Evolutionary conservation across 805 yeast genomes (phyloP).

Genomic region (Blastobotrys terrestris): DNA sequence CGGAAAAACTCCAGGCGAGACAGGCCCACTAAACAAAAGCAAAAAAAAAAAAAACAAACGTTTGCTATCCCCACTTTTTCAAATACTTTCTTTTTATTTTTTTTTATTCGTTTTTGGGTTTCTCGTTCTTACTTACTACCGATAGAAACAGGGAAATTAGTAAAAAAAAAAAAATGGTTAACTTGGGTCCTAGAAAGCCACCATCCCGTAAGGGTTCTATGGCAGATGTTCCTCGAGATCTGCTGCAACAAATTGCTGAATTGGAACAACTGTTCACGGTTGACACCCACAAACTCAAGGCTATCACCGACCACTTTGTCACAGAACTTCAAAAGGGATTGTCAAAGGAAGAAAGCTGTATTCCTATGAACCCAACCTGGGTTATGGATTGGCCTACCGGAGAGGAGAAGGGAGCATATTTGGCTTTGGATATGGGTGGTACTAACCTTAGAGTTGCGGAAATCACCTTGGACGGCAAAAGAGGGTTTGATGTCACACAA

Average conservation of each 20-base stretch:
- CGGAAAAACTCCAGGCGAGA: neutral
- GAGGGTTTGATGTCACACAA: conserved; percentile 80
- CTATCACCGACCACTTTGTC: conserved; percentile 70
- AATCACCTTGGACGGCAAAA: conserved; percentile 75
- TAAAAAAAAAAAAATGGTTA: conserved; percentile 55
- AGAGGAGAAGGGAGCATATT: conserved; percentile 76
- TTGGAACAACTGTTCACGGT: conserved; percentile 61
- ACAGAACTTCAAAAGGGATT: conserved; percentile 78
- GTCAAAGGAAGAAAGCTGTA: conserved; percentile 64
- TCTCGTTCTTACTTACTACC: neutral
- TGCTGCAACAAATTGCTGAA: conserved; percentile 51
- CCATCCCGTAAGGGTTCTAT: conserved; percentile 68
- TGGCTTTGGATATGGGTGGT: conserved; percentile 96
- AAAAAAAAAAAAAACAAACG: neutral
- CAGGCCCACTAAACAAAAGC: too few species aligned
- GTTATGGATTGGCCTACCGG: conserved; percentile 93
- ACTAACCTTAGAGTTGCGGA: conserved; percentile 91
- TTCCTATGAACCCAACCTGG: conserved; percentile 98
- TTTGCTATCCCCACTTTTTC: neutral
- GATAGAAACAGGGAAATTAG: too few species aligned
- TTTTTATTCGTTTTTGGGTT: neutral
- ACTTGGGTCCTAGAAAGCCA: conserved; percentile 77
- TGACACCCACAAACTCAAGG: conserved; percentile 50
- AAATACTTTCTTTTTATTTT: neutral
- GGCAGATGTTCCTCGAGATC: conserved; percentile 60